Base-by-base conservation (phyloP, 2,329 filamentous ascomycete genomes). In the Coniella vitis region DNA sequence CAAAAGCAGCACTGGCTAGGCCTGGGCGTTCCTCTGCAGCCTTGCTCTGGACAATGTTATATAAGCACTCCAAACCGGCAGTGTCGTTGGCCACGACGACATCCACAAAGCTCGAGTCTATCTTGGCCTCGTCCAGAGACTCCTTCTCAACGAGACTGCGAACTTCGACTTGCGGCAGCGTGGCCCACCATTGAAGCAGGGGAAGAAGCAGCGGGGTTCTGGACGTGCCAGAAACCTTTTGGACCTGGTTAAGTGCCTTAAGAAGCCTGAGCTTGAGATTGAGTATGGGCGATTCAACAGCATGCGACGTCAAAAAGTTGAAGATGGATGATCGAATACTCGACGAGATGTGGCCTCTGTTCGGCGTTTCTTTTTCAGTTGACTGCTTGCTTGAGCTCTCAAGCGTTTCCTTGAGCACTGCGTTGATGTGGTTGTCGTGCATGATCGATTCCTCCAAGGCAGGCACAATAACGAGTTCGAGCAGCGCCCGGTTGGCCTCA, bases 381-480 rank as follows among this genome's bases (percentile, higher is more conserved):
- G 43, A 58, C 42, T 56, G 55, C 35, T 54, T 52, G 34, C 50
- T 74, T 58, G 61, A 61, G 46, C 78, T 78, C 56, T 83, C 80
- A 10, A 93, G 63, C 0, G 75, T 67, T 29, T 72, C 74, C 52
- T 78, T 74, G 4, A 95, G 63, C 2, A 83, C 75, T 17, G 78
- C 78, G 21, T 76, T 70, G 38, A 95, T 74, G 53, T 93, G 83
- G 22, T 76, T 78, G 4, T 80, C 70, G 61, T 97, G 90, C 56
- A 96, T 78, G 3, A 91, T 75, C 59, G 85, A 94, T 65, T 96
- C 93, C 65, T 96, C 90, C 9, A 95, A 68, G 2, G 77, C 79
- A 0, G 87, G 87, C 17, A 88, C 64, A n/a, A 96, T 67, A 34
- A 86, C 73, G 17, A 79, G 72, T 17, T 79, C 74, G 1, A 93